Evolutionary conservation across 371 early-diverging fungal species (phyloP).

Genomic region (Sporodiniella umbellata): DNA sequence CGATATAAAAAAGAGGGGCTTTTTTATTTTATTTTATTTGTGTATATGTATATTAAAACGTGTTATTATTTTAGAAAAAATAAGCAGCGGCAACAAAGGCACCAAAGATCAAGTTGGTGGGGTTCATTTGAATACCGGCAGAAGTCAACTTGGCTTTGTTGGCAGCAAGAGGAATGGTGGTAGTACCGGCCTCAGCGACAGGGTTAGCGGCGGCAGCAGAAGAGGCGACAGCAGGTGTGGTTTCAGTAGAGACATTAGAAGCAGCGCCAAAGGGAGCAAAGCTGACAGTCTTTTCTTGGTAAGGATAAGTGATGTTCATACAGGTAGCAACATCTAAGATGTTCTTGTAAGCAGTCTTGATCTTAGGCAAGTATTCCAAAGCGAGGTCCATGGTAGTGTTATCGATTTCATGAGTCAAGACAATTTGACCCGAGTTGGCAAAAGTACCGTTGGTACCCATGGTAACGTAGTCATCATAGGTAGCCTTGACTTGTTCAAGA

Average conservation of each 20-base stretch:
- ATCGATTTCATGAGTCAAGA: conserved; percentile 54
- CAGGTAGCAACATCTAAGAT: conserved; percentile 52
- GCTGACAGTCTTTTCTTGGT: conserved; percentile 38
- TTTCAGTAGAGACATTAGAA: neutral
- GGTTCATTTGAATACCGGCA: conserved; percentile 16
- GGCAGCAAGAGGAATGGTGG: conserved; percentile 5
- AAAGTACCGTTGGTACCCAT: conserved; percentile 51
- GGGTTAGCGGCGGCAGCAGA: conserved; percentile 8
- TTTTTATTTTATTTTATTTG: neutral
- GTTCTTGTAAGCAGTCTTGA: conserved; percentile 42
- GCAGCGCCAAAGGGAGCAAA: conserved; percentile 24
- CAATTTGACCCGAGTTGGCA: conserved; percentile 37
- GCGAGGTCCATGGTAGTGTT: conserved; percentile 51
- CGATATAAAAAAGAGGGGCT: neutral
- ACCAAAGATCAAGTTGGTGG: conserved; percentile 13
- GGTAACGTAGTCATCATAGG: conserved; percentile 35
- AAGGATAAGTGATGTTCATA: conserved; percentile 52
- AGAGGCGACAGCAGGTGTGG: conserved; percentile 12
- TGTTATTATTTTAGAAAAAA: conserved; percentile 8
- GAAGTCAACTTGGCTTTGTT: conserved; percentile 1
- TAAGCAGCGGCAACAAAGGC: conserved; percentile 15
- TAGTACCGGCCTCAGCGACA: conserved; percentile 10
- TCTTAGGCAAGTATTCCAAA: conserved; percentile 43
- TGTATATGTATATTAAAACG: conserved; percentile 1
- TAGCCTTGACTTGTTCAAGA: conserved; percentile 27